A percentile compares a stretch with the other conserved stretches of the same genome.
Evolutionary conservation across 129 eudicot genomes (phyloP).

Genomic region (Ambrosia trifida): DNA sequence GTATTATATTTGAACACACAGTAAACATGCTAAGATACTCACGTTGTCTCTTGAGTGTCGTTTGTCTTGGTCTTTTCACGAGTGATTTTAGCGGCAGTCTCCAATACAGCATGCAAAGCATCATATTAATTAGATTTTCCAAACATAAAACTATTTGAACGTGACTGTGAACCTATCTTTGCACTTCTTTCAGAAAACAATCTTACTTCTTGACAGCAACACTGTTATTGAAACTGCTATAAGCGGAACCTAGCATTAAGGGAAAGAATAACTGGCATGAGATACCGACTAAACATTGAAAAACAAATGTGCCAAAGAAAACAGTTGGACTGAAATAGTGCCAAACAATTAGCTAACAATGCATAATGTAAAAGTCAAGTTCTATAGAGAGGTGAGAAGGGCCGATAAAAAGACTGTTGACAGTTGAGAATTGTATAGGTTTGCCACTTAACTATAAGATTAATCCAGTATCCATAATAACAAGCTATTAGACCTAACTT

Average conservation of each 20-base stretch:
- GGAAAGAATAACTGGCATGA: slow-evolving; percentile 20
- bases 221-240: slow-evolving; percentile 83
- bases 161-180: slow-evolving; percentile 19
- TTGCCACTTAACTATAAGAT: neutral
- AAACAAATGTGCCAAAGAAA: slow-evolving; percentile 2
- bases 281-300: slow-evolving; percentile 21
- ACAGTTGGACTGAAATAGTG: slow-evolving; percentile 17
- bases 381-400: neutral
- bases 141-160: neutral
- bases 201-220: slow-evolving; percentile 85
- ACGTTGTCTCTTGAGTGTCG: slow-evolving; percentile 78
- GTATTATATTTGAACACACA: neutral
- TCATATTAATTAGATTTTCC: neutral
- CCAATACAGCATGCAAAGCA: slow-evolving; percentile 90
- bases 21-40: slow-evolving; percentile 32
- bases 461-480: too few species aligned
- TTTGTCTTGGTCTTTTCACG: slow-evolving; percentile 87
- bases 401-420: slow-evolving; percentile 14
- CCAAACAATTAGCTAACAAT: too few species aligned
- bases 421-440: too few species aligned
- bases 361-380: slow-evolving; percentile 5
- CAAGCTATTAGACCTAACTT: neutral
- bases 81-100: slow-evolving; percentile 87
- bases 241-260: slow-evolving; percentile 50
- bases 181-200: slow-evolving; percentile 7